Conservation (phyloP, 805 yeast species). For the Lachancea dasiensis region DNA sequence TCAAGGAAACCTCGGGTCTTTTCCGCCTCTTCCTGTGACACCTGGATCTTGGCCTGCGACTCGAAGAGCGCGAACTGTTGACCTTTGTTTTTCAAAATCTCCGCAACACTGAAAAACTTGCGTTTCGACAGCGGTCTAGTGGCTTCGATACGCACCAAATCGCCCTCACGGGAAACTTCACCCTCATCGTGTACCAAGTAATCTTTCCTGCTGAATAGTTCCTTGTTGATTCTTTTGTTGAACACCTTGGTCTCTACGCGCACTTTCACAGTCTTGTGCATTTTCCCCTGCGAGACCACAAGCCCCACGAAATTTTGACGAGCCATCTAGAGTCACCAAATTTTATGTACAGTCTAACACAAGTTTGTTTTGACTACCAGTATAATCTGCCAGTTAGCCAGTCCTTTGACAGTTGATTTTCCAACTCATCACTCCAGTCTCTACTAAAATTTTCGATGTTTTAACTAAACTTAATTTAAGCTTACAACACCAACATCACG, state of each 20-base stretch:
- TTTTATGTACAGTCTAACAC: neutral
- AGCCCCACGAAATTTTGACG: constrained; percentile 87
- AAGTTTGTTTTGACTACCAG: neutral
- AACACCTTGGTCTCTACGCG: constrained; percentile 73
- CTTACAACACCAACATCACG: neutral
- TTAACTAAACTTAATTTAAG: too few relatives aligned
- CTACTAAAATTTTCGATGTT: constrained; percentile 1
- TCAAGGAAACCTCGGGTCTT: constrained; percentile 50
- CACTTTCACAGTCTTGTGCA: constrained; percentile 93
- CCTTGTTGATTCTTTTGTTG: constrained; percentile 67
- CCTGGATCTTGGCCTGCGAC: constrained; percentile 61
- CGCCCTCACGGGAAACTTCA: constrained; percentile 88
- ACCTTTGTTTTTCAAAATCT: constrained; percentile 82
- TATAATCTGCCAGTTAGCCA: neutral
- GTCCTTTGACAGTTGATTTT: neutral
- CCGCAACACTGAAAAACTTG: constrained; percentile 87
- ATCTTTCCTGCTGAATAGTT: constrained; percentile 70
- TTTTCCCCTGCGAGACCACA: constrained; percentile 93
- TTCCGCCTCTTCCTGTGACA: constrained; percentile 56
- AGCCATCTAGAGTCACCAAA: constrained; percentile 57
- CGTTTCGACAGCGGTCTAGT: constrained; percentile 78
- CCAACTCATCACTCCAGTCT: neutral
- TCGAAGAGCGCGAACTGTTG: constrained; percentile 82
- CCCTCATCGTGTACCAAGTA: constrained; percentile 92
- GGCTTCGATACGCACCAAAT: constrained; percentile 85